Evolutionary conservation across 2,329 filamentous ascomycete species (phyloP).

Genomic region (Stagonosporopsis tanaceti): DNA sequence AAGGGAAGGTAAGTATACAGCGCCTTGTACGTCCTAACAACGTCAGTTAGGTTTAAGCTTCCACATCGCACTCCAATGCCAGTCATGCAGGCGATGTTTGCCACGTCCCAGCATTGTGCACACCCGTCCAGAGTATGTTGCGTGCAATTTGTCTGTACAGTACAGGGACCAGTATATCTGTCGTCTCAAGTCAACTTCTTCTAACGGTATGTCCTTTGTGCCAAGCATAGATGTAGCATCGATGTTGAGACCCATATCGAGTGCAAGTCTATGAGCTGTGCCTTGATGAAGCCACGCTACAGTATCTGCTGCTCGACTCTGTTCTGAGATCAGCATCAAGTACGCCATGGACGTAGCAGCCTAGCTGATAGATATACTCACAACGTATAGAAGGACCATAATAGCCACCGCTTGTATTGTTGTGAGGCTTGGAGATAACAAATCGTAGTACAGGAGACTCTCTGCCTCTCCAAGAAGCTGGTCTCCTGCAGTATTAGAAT

Average conservation of each 20-base stretch:
- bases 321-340: not conserved
- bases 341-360: not conserved
- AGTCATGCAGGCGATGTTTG: not conserved
- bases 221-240: slow-evolving; percentile 40
- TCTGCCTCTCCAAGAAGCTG: slow-evolving; percentile 1
- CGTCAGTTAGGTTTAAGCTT: not conserved
- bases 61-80: not conserved
- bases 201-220: slow-evolving; percentile 27
- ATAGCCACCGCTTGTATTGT: slow-evolving; percentile 50
- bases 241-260: slow-evolving; percentile 52
- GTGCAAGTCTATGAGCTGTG: slow-evolving; percentile 43
- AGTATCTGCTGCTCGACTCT: slow-evolving; percentile 1
- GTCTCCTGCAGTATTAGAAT: not conserved
- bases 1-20: slow-evolving; percentile 1
- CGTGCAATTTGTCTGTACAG: slow-evolving; percentile 47
- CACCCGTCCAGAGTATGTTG: slow-evolving; percentile 48
- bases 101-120: slow-evolving; percentile 48
- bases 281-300: slow-evolving; percentile 8
- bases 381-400: slow-evolving; percentile 30
- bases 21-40: slow-evolving; percentile 3
- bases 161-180: slow-evolving; percentile 52
- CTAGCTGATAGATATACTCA: slow-evolving; percentile 28
- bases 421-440: slow-evolving; percentile 42
- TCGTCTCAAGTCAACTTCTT: slow-evolving; percentile 44
- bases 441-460: slow-evolving; percentile 12